phyloP scores from a whole-genome alignment of 768 basidiomycete genomes.

The Calocera viscosa region DNA sequence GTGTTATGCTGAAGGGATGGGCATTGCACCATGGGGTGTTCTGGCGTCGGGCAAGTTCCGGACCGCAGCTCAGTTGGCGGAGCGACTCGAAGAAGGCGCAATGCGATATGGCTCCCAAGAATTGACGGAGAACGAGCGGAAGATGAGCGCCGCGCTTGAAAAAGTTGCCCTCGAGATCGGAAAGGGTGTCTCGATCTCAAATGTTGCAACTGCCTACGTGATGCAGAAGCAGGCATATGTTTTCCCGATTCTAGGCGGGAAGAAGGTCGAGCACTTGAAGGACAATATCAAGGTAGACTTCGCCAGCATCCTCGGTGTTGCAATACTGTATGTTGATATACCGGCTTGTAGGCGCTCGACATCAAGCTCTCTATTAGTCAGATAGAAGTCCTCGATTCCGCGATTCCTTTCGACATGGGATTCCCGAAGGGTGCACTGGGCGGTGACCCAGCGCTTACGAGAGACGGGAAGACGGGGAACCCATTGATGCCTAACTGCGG shows the following conservation, averaged over 20 bases:
- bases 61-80: constrained; percentile 26
- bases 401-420: constrained; percentile 36
- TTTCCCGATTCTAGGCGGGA: constrained; percentile 21
- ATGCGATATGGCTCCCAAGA: constrained; percentile 13
- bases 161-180: constrained; percentile 32
- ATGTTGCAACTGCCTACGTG: constrained; percentile 22
- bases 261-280: constrained; percentile 21
- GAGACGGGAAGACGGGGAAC: background rate
- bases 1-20: constrained; percentile 29
- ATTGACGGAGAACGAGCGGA: constrained; percentile 27
- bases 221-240: constrained; percentile 24
- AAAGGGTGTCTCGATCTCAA: background rate
- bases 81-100: background rate
- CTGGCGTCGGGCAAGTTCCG: constrained; percentile 33
- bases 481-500: background rate
- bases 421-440: constrained; percentile 29
- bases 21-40: constrained; percentile 35
- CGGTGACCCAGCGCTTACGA: background rate
- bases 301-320: background rate
- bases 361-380: constrained; percentile 37
- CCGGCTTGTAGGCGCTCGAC: constrained; percentile 31
- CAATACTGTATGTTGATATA: background rate
- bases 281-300: constrained; percentile 16
- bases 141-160: constrained; percentile 28
- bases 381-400: constrained; percentile 35